Percentiles rank a stretch among this genome's conserved stretches.
phyloP scores from a whole-genome alignment of 2,329 filamentous ascomycete species.

The Parasarocladium wereldwijsianum region DNA sequence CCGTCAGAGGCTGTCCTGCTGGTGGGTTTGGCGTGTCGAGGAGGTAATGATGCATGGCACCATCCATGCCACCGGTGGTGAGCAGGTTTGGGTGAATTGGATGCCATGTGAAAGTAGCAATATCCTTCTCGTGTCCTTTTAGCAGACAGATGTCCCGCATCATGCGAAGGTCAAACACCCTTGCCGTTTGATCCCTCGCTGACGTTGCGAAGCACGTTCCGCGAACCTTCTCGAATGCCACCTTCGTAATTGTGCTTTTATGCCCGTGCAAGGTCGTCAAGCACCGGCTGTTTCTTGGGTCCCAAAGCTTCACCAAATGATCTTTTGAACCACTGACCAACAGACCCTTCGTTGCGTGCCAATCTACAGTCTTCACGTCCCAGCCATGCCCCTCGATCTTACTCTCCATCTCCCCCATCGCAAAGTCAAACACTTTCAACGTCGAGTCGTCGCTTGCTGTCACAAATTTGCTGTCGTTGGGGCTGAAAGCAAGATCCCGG shows the following conservation, averaged over 20 bases:
- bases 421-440: constrained; percentile 94
- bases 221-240: constrained; percentile 73
- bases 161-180: constrained; percentile 91
- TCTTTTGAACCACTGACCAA: constrained; percentile 96
- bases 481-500: constrained; percentile 81
- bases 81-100: constrained; percentile 81
- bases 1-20: constrained; percentile 50
- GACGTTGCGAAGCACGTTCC: constrained; percentile 81
- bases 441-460: constrained; percentile 90
- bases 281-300: constrained; percentile 72
- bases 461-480: constrained; percentile 89
- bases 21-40: constrained; percentile 88
- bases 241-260: constrained; percentile 94
- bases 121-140: constrained; percentile 90
- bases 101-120: constrained; percentile 86
- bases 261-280: constrained; percentile 90
- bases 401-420: constrained; percentile 67
- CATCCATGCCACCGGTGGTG: constrained; percentile 81
- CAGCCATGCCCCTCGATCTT: constrained; percentile 87
- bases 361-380: constrained; percentile 95
- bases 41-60: constrained; percentile 85
- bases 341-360: constrained; percentile 90
- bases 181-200: constrained; percentile 80
- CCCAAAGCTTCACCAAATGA: constrained; percentile 94
- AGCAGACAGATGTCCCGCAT: constrained; percentile 95